Evolutionary conservation across 2,329 filamentous ascomycete genomes (phyloP).

Genomic region (Pseudonectria buxi): DNA sequence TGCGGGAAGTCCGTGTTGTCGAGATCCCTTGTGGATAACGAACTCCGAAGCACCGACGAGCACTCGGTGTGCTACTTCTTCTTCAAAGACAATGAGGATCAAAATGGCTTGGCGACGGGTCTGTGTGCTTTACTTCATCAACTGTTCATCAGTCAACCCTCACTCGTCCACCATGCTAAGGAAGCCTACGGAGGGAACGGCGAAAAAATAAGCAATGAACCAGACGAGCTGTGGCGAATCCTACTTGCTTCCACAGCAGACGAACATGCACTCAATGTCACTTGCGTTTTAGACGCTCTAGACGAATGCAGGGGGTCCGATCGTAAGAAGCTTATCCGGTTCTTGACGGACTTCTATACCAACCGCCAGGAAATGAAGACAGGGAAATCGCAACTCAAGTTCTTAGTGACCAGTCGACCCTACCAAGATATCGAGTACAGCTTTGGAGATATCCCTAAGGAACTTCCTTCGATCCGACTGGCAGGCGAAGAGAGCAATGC

Average conservation of each 20-base stretch:
- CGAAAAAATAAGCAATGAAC: constrained; percentile 12
- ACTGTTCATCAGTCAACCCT: constrained; percentile 23
- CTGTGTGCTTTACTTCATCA: constrained; percentile 33
- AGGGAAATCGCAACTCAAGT: constrained; percentile 23
- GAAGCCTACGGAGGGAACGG: constrained; percentile 13
- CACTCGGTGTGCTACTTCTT: constrained; percentile 35
- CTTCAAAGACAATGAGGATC: constrained; percentile 37
- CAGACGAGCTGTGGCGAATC: constrained; percentile 26
- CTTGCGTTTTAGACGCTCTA: constrained; percentile 34
- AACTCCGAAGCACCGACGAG: constrained; percentile 10
- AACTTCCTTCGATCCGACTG: constrained; percentile 12
- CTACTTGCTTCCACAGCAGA: constrained; percentile 13
- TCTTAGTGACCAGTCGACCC: constrained; percentile 28
- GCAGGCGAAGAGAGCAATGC: constrained; percentile 9
- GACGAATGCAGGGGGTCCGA: constrained; percentile 30
- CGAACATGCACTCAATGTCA: constrained; percentile 13
- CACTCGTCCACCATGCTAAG: constrained; percentile 14
- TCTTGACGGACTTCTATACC: constrained; percentile 20
- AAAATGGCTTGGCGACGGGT: constrained; percentile 23
- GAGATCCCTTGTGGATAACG: constrained; percentile 27
- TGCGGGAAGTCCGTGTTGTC: constrained; percentile 39
- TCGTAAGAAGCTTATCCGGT: constrained; percentile 13
- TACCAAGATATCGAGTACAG: constrained; percentile 17
- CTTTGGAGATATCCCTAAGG: constrained; percentile 9
- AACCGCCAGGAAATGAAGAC: background rate